phyloP scores from a whole-genome alignment of 1,139 yeast species.

The Sugiyamaella japonica region DNA sequence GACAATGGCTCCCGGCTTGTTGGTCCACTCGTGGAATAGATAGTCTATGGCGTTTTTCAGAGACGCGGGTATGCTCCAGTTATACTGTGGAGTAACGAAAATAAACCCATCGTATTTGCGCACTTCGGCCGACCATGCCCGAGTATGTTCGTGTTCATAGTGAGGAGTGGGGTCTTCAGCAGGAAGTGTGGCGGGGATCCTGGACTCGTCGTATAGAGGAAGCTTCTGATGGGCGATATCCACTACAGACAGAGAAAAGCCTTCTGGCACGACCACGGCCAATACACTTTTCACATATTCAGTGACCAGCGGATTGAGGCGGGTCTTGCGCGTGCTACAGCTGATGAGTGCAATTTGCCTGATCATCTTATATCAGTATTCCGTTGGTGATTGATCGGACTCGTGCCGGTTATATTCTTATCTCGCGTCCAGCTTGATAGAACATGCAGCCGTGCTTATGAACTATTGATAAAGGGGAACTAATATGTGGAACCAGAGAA shows the following conservation, averaged over 20 bases:
- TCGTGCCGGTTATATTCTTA: no score
- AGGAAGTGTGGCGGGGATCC: constrained; percentile 17
- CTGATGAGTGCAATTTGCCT: constrained; percentile 19
- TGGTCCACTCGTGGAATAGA: constrained; percentile 38
- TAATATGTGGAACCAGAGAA: no score
- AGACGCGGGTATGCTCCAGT: constrained; percentile 40
- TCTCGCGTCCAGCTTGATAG: no score
- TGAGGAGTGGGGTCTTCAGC: constrained; percentile 16
- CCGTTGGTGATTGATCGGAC: no score
- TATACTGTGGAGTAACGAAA: constrained; percentile 42
- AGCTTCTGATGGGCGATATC: constrained; percentile 21
- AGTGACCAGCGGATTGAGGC: constrained; percentile 16
- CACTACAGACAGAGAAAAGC: constrained; percentile 9
- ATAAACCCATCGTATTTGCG: constrained; percentile 30
- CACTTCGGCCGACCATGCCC: constrained; percentile 20
- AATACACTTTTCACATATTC: constrained; percentile 12
- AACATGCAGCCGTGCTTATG: not conserved
- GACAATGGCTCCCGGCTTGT: constrained; percentile 38
- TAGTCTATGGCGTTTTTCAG: constrained; percentile 41
- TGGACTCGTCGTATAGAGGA: constrained; percentile 23
- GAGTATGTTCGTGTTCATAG: constrained; percentile 20
- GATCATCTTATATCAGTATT: no score
- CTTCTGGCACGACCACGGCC: constrained; percentile 2
- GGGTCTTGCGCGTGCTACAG: constrained; percentile 18
- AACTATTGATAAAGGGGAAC: no score